Base-by-base conservation (phyloP, 2,329 filamentous ascomycete species). In the Ciborinia camelliae region DNA sequence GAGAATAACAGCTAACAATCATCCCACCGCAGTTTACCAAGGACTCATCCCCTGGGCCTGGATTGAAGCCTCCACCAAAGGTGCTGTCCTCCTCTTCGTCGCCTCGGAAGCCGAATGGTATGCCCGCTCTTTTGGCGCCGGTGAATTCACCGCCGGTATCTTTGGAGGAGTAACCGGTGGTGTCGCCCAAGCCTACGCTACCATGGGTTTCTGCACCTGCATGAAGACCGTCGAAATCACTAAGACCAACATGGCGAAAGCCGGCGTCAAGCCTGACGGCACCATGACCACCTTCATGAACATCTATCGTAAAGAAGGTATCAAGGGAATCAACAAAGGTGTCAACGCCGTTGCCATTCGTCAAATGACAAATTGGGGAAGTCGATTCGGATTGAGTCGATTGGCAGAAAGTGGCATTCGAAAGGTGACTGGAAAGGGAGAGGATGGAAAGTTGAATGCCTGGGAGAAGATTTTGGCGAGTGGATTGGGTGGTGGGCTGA, bases 171-270 rank as follows among this genome's bases (percentile, higher is more conserved):
- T 99, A 83, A 85, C 88, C 28, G 95, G 95, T 77, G 95, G 95
- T 84, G 88, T 99, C 66, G 95, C 94, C 54, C 95, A 99, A 82
- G 95, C 95, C 67, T 99, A 99, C 79, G 95, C 95, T 71, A 99
- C 95, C 78, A 99, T 99, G 94, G 95, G 95, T 72, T 99, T 99
- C 88, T 99, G 95, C 82, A 99, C 95, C 68, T 99, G 95, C 86
- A 99, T 99, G 95, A 99, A 99, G 88, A 99, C 95, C 69, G 95
- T 98, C 71, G 95, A 99, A 81, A 99, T 99, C 81, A 99, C 95
- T 76, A 96, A 97, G 82, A 90, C 95, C 84, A 98, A 98, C 86
- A 83, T 95, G 76, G 92, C 91, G 18, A 89, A 91, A 41, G 71
- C 87, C 51, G 95, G 95, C 73, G 86, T 89, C 71, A 91, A 92